Evolutionary conservation across 768 basidiomycete species (phyloP).

Genomic region (Boletus rubropictus): DNA sequence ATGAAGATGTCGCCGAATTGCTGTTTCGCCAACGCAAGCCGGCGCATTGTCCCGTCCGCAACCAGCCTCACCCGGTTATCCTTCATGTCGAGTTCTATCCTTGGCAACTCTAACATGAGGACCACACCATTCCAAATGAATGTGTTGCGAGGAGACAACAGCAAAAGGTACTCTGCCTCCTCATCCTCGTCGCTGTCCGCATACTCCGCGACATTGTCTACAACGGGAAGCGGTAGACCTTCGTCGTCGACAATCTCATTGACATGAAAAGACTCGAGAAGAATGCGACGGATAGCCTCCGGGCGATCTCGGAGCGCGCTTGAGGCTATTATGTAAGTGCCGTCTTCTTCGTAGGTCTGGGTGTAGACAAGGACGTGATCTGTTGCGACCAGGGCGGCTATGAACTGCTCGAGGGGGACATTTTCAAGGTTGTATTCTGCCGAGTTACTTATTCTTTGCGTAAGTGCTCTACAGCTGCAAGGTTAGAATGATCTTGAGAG

Average conservation of each 20-base stretch:
- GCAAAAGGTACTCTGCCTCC: slow-evolving; percentile 69
- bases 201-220: slow-evolving; percentile 35
- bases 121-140: slow-evolving; percentile 94
- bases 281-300: slow-evolving; percentile 69
- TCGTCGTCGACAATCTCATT: slow-evolving; percentile 53
- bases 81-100: slow-evolving; percentile 73
- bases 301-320: slow-evolving; percentile 69
- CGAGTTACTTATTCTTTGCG: slow-evolving; percentile 88
- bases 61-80: slow-evolving; percentile 89
- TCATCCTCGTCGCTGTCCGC: slow-evolving; percentile 48
- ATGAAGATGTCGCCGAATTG: slow-evolving; percentile 63
- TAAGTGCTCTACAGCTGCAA: slow-evolving; percentile 46
- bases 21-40: slow-evolving; percentile 71
- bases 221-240: slow-evolving; percentile 38
- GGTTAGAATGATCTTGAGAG: slow-evolving; percentile 2
- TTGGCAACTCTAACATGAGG: slow-evolving; percentile 68
- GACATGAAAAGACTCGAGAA: slow-evolving; percentile 81
- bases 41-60: slow-evolving; percentile 80
- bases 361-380: slow-evolving; percentile 96
- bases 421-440: slow-evolving; percentile 83
- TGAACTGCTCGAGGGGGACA: slow-evolving; percentile 70
- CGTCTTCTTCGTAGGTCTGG: slow-evolving; percentile 78
- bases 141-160: slow-evolving; percentile 77
- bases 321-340: slow-evolving; percentile 85
- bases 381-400: slow-evolving; percentile 69